Percentiles rank a stretch among this genome's conserved stretches.
These are phyloP conservation scores for Candida xiaguanensis DNA, from an alignment of 805 yeast genomes.

Conservation along the genomic window DNA sequence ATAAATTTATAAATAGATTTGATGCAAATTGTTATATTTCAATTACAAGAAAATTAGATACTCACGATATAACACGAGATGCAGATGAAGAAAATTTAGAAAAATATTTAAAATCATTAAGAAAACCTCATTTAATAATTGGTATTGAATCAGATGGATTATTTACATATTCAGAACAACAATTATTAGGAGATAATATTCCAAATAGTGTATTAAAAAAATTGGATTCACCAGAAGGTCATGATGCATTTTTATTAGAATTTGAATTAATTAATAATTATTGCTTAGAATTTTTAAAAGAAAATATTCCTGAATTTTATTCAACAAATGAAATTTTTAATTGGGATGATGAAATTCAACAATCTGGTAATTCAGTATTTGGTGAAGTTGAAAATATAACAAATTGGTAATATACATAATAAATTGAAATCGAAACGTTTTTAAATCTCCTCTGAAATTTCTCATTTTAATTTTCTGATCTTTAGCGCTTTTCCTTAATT, in stretches of 20 bases:
- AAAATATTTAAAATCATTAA: slow-evolving; percentile 55
- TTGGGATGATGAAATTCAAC: slow-evolving; percentile 34
- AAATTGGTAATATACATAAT: slow-evolving; percentile 56
- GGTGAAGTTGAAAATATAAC: slow-evolving; percentile 94
- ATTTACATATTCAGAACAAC: slow-evolving; percentile 90
- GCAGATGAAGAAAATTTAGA: slow-evolving; percentile 27
- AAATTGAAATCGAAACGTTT: neutral
- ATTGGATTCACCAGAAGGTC: slow-evolving; percentile 92
- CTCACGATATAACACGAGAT: slow-evolving; percentile 89
- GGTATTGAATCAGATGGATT: slow-evolving; percentile 92
- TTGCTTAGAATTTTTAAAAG: slow-evolving; percentile 61
- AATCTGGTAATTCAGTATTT: slow-evolving; percentile 60
- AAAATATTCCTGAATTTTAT: slow-evolving; percentile 58
- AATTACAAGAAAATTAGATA: slow-evolving; percentile 87
- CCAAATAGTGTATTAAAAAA: slow-evolving; percentile 66
- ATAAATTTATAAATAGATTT: slow-evolving; percentile 81
- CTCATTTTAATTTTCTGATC: no score
- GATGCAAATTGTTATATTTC: slow-evolving; percentile 97
- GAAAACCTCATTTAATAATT: slow-evolving; percentile 76
- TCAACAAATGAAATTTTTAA: slow-evolving; percentile 38
- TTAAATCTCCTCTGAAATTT: no score
- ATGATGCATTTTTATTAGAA: slow-evolving; percentile 92
- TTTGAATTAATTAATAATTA: slow-evolving; percentile 73
- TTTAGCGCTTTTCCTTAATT: no score
- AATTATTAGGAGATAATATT: slow-evolving; percentile 69